Conservation (phyloP, 75 land plant genomes). For the Picea glauca region DNA sequence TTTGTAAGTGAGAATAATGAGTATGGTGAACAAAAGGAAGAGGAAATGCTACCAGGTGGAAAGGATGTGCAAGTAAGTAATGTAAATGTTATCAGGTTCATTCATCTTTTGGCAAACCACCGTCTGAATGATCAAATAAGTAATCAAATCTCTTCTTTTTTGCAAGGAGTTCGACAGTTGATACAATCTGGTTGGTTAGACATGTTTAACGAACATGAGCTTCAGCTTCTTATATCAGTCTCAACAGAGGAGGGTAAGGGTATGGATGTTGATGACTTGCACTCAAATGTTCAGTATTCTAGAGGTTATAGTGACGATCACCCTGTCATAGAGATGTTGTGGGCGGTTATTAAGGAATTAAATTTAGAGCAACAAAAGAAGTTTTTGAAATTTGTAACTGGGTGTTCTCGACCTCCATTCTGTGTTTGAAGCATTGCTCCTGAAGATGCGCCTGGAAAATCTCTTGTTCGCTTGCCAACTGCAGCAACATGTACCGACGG, state of each 20-base stretch:
- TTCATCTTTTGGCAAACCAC: constrained; percentile 74
- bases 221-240: neutral
- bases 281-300: neutral
- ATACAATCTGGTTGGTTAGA: neutral
- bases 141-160: neutral
- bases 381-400: no score
- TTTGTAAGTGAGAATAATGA: constrained; percentile 92
- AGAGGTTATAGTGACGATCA: no score
- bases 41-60: constrained; percentile 84
- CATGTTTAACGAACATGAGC: neutral
- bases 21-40: constrained; percentile 90
- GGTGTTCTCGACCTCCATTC: no score
- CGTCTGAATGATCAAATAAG: neutral
- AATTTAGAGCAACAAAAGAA: no score
- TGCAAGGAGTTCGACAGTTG: neutral
- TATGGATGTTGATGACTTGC: neutral
- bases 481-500: no score
- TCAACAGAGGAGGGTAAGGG: neutral
- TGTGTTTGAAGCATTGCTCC: no score
- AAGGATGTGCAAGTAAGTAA: constrained; percentile 25
- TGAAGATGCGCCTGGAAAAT: no score
- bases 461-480: no score
- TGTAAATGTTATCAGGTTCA: constrained; percentile 49
- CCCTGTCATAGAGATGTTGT: no score
- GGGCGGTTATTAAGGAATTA: no score